A percentile compares a stretch with the other conserved stretches of the same genome.
Conservation (phyloP, 768 basidiomycete species). For the Lentinula sp. region DNA sequence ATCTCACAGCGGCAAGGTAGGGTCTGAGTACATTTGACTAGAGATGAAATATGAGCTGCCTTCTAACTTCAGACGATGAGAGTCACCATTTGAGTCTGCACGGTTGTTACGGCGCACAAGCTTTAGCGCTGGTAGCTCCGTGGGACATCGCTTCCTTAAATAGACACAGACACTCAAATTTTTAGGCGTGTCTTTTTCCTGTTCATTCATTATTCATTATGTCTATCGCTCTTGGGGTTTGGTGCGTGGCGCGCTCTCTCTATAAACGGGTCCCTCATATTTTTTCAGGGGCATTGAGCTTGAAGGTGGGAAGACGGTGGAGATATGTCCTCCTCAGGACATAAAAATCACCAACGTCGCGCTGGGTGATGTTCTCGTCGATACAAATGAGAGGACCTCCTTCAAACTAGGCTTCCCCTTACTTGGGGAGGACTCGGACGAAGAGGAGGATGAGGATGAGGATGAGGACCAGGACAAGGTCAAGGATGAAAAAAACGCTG, state of each 20-base stretch:
- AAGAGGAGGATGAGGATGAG: conserved; percentile 35
- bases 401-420: conserved; percentile 58
- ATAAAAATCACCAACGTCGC: conserved; percentile 80
- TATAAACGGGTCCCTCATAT: conserved; percentile 8
- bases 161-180: background rate
- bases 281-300: conserved; percentile 53
- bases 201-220: background rate
- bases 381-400: conserved; percentile 53
- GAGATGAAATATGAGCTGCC: conserved; percentile 8
- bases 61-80: background rate
- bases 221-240: conserved; percentile 55
- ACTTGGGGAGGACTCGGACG: conserved; percentile 35
- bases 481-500: conserved; percentile 11
- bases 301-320: conserved; percentile 50
- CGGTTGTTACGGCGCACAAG: background rate
- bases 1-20: conserved; percentile 92
- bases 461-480: conserved; percentile 30
- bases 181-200: background rate
- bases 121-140: background rate
- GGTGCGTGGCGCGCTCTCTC: conserved; percentile 34
- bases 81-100: conserved; percentile 24
- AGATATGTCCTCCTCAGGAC: conserved; percentile 57
- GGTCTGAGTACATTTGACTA: conserved; percentile 95
- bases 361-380: conserved; percentile 66
- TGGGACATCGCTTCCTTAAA: background rate